Conservation (phyloP, 805 yeast genomes). For the Phaffomyces opuntiae region DNA sequence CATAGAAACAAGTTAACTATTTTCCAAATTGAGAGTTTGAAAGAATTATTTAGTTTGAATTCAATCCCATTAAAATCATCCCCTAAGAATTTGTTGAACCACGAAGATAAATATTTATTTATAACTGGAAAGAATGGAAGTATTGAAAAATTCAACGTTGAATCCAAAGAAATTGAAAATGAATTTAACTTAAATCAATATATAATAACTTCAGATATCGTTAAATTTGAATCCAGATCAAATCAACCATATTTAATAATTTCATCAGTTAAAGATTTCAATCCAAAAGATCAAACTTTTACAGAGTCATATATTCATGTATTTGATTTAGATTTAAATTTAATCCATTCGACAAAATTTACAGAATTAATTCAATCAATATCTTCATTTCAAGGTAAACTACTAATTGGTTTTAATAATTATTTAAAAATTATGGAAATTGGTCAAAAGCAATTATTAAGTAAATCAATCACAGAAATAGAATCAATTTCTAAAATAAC, state of each 20-base stretch:
- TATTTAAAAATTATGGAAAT: slow-evolving; percentile 56
- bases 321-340: slow-evolving; percentile 33
- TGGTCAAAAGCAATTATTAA: slow-evolving; percentile 74
- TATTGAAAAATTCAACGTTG: slow-evolving; percentile 13
- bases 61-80: slow-evolving; percentile 40
- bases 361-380: slow-evolving; percentile 43
- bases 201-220: slow-evolving; percentile 8
- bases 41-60: slow-evolving; percentile 26
- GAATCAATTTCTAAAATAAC: slow-evolving; percentile 43
- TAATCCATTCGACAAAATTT: slow-evolving; percentile 55
- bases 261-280: slow-evolving; percentile 27
- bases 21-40: slow-evolving; percentile 41
- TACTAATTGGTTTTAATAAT: slow-evolving; percentile 53
- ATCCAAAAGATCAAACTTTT: slow-evolving; percentile 13
- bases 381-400: slow-evolving; percentile 46
- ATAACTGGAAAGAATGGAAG: slow-evolving; percentile 8
- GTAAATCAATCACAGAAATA: slow-evolving; percentile 48
- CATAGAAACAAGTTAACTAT: slow-evolving; percentile 45
- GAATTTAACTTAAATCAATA: slow-evolving; percentile 7
- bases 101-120: slow-evolving; percentile 17
- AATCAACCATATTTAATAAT: slow-evolving; percentile 34
- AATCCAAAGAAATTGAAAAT: slow-evolving; percentile 9
- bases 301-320: slow-evolving; percentile 19
- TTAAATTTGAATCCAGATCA: slow-evolving; percentile 21
- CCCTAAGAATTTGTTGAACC: slow-evolving; percentile 36